A percentile compares a stretch with the other conserved stretches of the same genome.
Evolutionary conservation across 495 filamentous ascomycete genomes (phyloP).

Genomic region (Delitschia confertaspora): DNA sequence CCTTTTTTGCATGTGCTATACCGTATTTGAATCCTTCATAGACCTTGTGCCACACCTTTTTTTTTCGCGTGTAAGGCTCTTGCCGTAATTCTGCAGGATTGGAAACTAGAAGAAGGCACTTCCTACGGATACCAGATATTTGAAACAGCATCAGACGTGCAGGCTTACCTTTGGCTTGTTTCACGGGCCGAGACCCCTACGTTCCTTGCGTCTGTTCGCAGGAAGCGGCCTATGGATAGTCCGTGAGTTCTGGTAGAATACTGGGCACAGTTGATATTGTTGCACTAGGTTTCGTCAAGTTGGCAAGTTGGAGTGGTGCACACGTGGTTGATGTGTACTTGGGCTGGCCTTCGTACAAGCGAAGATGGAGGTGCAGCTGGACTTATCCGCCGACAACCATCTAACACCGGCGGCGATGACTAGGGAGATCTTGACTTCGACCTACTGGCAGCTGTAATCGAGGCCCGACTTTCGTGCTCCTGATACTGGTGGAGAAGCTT

Average conservation of each 20-base stretch:
- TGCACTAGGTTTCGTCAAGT: too few relatives aligned
- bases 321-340: too few relatives aligned
- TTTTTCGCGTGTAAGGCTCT: constrained; percentile 10
- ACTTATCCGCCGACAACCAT: too few relatives aligned
- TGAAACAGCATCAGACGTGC: constrained; percentile 14
- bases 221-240: constrained; percentile 1
- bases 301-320: too few relatives aligned
- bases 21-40: constrained; percentile 9
- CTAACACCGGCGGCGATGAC: background rate
- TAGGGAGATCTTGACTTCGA: background rate
- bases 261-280: too few relatives aligned
- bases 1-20: constrained; percentile 14
- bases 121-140: constrained; percentile 9
- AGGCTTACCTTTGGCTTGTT: constrained; percentile 17
- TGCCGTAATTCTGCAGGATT: constrained; percentile 8
- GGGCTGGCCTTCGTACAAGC: background rate
- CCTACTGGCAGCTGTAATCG: constrained; percentile 3
- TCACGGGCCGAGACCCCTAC: constrained; percentile 12
- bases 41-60: constrained; percentile 16
- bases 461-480: constrained; percentile 1
- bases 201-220: constrained; percentile 2
- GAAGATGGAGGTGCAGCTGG: too few relatives aligned
- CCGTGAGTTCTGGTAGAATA: too few relatives aligned
- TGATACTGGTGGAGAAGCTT: constrained; percentile 10
- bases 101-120: constrained; percentile 6